Evolutionary conservation across 495 filamentous ascomycete species (phyloP).

Genomic region (Annulohypoxylon nitens): DNA sequence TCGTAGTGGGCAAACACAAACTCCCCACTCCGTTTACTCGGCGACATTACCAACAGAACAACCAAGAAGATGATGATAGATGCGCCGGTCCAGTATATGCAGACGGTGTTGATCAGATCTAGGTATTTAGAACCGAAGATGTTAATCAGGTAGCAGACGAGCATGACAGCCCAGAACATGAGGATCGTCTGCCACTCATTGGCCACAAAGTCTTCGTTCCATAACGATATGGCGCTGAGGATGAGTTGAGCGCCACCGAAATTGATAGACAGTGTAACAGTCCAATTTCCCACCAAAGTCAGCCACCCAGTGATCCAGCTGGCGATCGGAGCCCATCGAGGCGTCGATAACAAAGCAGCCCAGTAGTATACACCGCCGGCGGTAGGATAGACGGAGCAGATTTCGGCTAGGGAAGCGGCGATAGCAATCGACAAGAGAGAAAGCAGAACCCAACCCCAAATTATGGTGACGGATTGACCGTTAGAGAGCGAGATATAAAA

Average conservation of each 20-base stretch:
- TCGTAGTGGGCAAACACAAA: constrained; percentile 73
- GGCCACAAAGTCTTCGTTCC: constrained; percentile 62
- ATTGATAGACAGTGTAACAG: constrained; percentile 75
- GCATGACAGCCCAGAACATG: constrained; percentile 72
- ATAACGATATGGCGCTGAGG: constrained; percentile 69
- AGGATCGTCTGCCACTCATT: constrained; percentile 68
- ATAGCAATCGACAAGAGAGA: constrained; percentile 70
- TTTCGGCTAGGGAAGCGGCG: constrained; percentile 73
- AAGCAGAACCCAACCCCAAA: constrained; percentile 70
- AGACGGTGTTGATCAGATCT: constrained; percentile 71
- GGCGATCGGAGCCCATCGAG: constrained; percentile 67
- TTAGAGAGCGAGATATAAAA: constrained; percentile 74
- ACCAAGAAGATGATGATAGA: constrained; percentile 70
- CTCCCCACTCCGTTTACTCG: constrained; percentile 69
- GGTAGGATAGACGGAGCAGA: constrained; percentile 74
- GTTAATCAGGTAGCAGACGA: constrained; percentile 70
- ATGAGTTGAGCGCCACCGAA: constrained; percentile 74
- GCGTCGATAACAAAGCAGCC: constrained; percentile 71
- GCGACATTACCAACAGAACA: constrained; percentile 71
- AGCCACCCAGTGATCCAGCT: constrained; percentile 77
- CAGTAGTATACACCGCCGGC: constrained; percentile 76
- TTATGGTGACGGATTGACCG: constrained; percentile 66
- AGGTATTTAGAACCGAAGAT: constrained; percentile 71
- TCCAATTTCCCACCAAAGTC: constrained; percentile 71
- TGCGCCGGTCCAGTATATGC: constrained; percentile 70